Percentiles rank a stretch among this genome's conserved stretches.
Evolutionary conservation across 2,329 filamentous ascomycete species (phyloP).

Genomic region (Fusarium vanettenii): DNA sequence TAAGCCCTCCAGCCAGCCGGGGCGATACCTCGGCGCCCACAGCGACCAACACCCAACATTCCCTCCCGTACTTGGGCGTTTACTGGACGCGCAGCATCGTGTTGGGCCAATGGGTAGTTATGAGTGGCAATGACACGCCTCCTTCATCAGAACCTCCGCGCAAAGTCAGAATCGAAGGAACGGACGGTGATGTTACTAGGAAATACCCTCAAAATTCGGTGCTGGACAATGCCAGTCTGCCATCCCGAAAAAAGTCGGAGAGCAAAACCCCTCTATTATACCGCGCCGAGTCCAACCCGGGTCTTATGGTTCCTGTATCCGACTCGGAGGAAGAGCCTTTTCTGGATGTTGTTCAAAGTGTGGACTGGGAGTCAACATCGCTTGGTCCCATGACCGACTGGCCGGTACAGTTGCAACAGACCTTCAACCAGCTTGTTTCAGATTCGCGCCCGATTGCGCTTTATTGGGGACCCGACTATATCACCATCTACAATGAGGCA

Average conservation of each 20-base stretch:
- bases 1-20: conserved; percentile 28
- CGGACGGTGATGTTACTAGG: conserved; percentile 30
- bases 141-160: conserved; percentile 47
- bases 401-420: conserved; percentile 59
- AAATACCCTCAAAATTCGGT: conserved; percentile 37
- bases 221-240: conserved; percentile 34
- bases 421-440: conserved; percentile 56
- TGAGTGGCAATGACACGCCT: conserved; percentile 53
- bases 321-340: conserved; percentile 52
- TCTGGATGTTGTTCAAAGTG: conserved; percentile 52
- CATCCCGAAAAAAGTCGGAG: conserved; percentile 37
- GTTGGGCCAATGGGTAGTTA: conserved; percentile 51
- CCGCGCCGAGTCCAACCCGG: conserved; percentile 47
- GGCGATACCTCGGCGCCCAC: conserved; percentile 1
- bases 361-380: conserved; percentile 60
- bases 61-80: conserved; percentile 47
- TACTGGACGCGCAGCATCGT: conserved; percentile 54
- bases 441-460: conserved; percentile 65
- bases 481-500: conserved; percentile 76
- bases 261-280: conserved; percentile 44
- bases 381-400: conserved; percentile 60
- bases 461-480: conserved; percentile 72
- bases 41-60: conserved; percentile 36
- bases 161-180: conserved; percentile 46
- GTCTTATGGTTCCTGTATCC: conserved; percentile 49